Evolutionary conservation across 768 basidiomycete genomes (phyloP), one percentile per base, ranked within the genome.

Genomic region (Termitomyces heimii): DNA sequence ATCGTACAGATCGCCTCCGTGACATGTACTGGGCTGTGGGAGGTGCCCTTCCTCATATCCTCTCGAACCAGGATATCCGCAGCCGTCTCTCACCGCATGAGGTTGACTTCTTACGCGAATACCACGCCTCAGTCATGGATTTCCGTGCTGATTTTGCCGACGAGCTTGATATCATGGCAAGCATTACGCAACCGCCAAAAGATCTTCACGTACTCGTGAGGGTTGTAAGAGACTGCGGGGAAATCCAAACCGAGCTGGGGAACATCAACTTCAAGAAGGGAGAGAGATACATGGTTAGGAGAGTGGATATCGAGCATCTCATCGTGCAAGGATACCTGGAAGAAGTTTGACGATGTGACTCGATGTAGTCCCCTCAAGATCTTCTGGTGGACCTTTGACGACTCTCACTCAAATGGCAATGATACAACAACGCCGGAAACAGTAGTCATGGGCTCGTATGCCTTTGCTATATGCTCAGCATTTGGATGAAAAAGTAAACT

Each of bases 241-340:
- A 88, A 52, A 92, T 99, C 20, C 88, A 94, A 70, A 93, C 95
- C 1, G 94, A 97, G 71, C 75, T 88, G 56, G 97, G 97, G 9
- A 87, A 82, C 56, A 87, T 99, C 57, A 89, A 95, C 69, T 94
- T 98, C 67, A 81, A 82, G 66, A 90, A 87, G 70, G 96, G 94
- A 0, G 88, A 93, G 70, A 75, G 96, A 60, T 96, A 92, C 65
- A 86, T 94, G 79, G 87, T 98, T 52, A 78, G 91, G 37, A 76
- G 92, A 62, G 82, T 89, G 7, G 93, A 95, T 68, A 87, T 99
- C 60, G 97, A 99, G 69, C 88, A 95, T 69, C 78, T 98, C 63
- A 92, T 98, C 63, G 86, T 95, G 1, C 91, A 94, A 66, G 95
- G 95, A 4, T 96, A 88, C 70, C 74, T 99, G 62, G 92, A 98